Base-by-base conservation (phyloP, 352 stramenopile species). In the Globisporangium lucens region DNA sequence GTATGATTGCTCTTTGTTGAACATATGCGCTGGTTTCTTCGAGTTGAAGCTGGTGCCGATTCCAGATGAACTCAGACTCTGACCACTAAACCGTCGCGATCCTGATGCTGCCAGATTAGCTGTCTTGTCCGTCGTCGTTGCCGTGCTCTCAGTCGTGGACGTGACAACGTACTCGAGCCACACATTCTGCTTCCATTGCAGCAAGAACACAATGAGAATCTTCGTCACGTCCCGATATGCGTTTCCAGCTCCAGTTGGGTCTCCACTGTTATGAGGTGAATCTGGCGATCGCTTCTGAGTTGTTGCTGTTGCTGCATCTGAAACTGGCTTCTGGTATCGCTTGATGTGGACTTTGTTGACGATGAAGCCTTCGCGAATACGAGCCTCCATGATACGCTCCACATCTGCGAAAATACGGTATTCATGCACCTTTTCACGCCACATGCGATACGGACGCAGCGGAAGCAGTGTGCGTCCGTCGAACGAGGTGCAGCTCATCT, bases 181-280 rank as follows among this genome's bases (percentile, higher is more conserved):
- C 47, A 97, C 84, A 63, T 95, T 91, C 49, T 93, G 83, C 63
- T 94, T 95, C 89, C 89, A 97, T 62, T 97, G 77, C 22, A 97
- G 65, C 46, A 95, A 72, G 51, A 94, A 97, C 7, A 94, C 85
- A 57, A 95, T 72, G 30, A 91, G 65, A 43, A 94, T 81, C 56
- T 94, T 92, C 2, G 77, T 89, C 13, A 85, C 70, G 63, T 82
- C 72, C 22, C 67, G 75, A 62, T 55, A 30, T 17, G 9, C 47
- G 24, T 51, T 66, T 52, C 38, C 52, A 72, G 35, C 27, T 55
- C 35, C 58, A 47, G 22, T 22, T 61, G 53, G 27, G 46, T 55
- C 56, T 49, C 56, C 56, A 22, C 49, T 24, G 20, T 9, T 8
- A 30, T 33, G 33, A 33, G 24, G 36, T 30, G 38, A 65, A 53